Evolutionary conservation across 148 eudicot species (phyloP).

Genomic region (Rhododendron williamsianum): DNA sequence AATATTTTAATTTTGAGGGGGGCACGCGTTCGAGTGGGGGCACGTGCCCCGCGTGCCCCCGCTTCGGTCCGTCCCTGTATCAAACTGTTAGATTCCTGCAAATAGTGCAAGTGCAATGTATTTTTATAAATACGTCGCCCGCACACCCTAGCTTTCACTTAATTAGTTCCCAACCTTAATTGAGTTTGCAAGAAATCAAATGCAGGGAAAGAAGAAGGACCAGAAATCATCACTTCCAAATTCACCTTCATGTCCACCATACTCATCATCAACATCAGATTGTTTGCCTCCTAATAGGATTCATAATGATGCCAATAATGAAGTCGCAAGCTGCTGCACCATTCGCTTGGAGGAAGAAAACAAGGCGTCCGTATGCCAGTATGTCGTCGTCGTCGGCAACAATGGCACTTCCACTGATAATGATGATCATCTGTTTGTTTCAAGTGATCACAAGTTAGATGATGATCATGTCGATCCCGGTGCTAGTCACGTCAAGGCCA

Average conservation of each 20-base stretch:
- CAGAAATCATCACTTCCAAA: slow-evolving; percentile 10
- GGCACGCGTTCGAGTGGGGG: no score
- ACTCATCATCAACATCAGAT: background rate
- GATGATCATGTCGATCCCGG: slow-evolving; percentile 6
- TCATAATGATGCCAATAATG: background rate
- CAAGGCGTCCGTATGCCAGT: slow-evolving; percentile 26
- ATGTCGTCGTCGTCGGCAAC: background rate
- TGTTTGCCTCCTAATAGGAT: slow-evolving; percentile 4
- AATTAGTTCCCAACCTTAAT: background rate
- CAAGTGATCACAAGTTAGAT: background rate
- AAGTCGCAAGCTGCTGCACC: slow-evolving; percentile 17
- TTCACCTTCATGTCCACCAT: background rate
- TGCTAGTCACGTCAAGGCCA: slow-evolving; percentile 19
- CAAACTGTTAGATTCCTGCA: background rate
- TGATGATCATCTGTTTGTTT: background rate
- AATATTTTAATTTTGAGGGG: no score
- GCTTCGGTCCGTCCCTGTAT: no score
- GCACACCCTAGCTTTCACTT: background rate
- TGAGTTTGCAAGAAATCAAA: background rate
- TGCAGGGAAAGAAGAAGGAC: slow-evolving; percentile 15
- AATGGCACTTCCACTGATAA: background rate
- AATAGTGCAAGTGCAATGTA: background rate
- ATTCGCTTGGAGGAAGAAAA: slow-evolving; percentile 25
- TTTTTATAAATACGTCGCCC: background rate
- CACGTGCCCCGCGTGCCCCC: no score